Conservation (phyloP, 148 eudicot genomes). For the Camellia granthamiana region DNA sequence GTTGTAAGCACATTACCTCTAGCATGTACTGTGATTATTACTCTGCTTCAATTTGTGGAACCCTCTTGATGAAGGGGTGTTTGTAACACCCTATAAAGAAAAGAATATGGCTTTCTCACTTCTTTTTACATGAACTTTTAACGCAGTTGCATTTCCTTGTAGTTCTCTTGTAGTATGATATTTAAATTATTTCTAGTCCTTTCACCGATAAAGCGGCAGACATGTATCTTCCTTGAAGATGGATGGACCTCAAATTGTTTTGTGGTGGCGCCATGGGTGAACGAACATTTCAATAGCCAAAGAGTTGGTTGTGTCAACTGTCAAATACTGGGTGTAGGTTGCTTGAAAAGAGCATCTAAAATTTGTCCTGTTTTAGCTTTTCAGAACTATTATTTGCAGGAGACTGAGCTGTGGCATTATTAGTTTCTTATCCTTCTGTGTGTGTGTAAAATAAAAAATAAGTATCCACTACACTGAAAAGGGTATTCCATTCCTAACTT, state of each 20-base stretch:
- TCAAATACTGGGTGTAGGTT: not conserved
- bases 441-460: not conserved
- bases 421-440: not conserved
- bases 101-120: not conserved
- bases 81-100: no score
- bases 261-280: no score
- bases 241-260: no score
- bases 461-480: not conserved
- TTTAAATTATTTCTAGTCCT: no score
- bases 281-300: not conserved
- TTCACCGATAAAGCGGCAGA: no score
- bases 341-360: not conserved
- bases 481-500: not conserved
- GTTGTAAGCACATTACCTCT: constrained; percentile 48
- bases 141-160: not conserved
- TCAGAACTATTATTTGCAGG: not conserved
- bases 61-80: no score
- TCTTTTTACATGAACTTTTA: not conserved
- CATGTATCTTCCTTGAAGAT: no score
- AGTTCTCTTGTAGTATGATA: no score
- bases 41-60: no score
- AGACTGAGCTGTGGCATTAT: not conserved
- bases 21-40: no score
- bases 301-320: not conserved
- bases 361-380: not conserved